Evolutionary conservation across 2,329 filamentous ascomycete genomes (phyloP), one percentile per base, ranked within the genome.

Genomic region (Venturia nashicola): DNA sequence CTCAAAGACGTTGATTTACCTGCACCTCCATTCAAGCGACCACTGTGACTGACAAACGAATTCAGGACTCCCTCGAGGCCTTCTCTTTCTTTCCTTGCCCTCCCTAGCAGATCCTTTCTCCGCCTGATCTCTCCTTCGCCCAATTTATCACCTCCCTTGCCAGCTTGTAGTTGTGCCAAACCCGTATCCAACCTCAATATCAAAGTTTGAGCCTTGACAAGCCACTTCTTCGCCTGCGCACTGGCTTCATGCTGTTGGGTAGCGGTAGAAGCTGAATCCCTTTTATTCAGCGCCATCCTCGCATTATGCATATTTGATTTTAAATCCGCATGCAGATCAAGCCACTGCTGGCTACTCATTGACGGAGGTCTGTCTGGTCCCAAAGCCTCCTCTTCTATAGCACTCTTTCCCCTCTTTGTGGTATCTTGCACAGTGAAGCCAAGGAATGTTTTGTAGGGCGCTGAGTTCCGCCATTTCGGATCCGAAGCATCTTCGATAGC

Each of bases 61-160:
- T 57, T 65, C 70, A 88, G 83, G 43, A 92, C 78, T 71, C 85
- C 86, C 69, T 94, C 89, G 20, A 94, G 76, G 2, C 86, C 87
- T 64, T 93, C 89, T 64, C 85, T 83, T 74, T 94, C 90, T 69
- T 89, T 87, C 69, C 83, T 80, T 7, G 87, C 87, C 14, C 85
- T 82, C 0, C 83, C 82, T 4, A 94, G 75, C 67, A 93, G 76
- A 72, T 94, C 90, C 64, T 84, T 80, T 61, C 90, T 78, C 7
- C 90, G 78, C 55, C 89, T 79, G 42, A 92, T 75, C 76, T 94
- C 90, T 18, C 90, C 90, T 2, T 89, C 87, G 3, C 89, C 89
- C 0, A 93, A 71, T 66, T 72, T 76, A 65, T 79, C 83, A 70
- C 68, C 71, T 5, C 68, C 70, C 27, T 76, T 76, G 61, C 77